Evolutionary conservation across 2,329 filamentous ascomycete genomes (phyloP).

Genomic region (Fusarium coffeatum): DNA sequence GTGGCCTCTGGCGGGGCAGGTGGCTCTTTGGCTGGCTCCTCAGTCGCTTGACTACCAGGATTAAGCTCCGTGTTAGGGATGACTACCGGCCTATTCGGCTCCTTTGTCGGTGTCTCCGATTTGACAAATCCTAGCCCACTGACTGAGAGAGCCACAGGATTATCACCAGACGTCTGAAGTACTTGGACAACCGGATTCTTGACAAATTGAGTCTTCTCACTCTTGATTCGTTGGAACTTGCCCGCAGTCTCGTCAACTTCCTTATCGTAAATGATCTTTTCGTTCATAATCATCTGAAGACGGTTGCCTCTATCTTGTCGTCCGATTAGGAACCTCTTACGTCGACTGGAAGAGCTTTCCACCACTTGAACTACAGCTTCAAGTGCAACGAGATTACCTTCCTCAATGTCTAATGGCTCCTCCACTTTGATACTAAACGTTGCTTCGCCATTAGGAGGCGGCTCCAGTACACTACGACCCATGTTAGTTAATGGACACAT

Average conservation of each 20-base stretch:
- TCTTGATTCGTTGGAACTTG: neutral
- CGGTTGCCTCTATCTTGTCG: neutral
- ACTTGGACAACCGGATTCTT: neutral
- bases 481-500: neutral
- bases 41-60: neutral
- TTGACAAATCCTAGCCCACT: neutral
- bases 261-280: neutral
- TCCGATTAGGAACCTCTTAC: neutral
- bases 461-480: neutral
- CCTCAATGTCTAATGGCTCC: neutral
- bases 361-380: neutral
- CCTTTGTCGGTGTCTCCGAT: neutral
- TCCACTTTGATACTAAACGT: neutral
- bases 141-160: neutral
- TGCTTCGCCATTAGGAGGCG: neutral
- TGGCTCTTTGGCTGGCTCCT: neutral
- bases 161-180: neutral
- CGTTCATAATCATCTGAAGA: constrained; percentile 1
- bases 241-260: neutral
- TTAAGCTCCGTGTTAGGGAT: neutral
- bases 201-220: neutral
- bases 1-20: neutral
- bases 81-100: neutral
- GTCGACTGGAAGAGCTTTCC: neutral
- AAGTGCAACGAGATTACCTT: neutral